Evolutionary conservation across 2,329 filamentous ascomycete species (phyloP), one percentile per base, ranked within the genome.

Genomic region (Pseudogymnoascus sp.): DNA sequence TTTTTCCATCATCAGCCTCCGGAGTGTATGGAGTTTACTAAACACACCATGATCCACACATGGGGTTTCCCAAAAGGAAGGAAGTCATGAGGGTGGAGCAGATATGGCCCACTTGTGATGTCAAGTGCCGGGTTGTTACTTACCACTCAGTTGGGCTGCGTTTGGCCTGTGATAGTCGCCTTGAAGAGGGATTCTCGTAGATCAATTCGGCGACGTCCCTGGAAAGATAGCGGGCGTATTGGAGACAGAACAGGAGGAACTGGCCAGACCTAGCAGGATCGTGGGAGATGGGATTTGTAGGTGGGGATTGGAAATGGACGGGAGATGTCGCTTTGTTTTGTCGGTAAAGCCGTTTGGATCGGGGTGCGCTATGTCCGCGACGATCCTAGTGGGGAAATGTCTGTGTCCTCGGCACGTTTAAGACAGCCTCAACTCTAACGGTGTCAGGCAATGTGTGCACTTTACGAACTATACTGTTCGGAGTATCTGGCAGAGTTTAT

Each of bases 81-180:
- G 29, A 55, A 21, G 48, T 55, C 29, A 55, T 55, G 48, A 21
- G 31, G 48, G 48, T 55, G 48, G 29, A 55, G 48, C 29, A 33
- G 48, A 55, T 55, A 55, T 55, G 48, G 48, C 29, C 48, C 48
- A 55, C 48, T 55, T 55, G 29, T 55, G 48, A 55, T 55, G 29
- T 33, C 48, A 55, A 55, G 48, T 55, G 29, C 48, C 48, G 48
- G 29, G 15, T 55, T 21, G 33, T n/a, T 12, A 55, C 48, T 55
- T 55, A 55, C 48, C 48, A 55, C n/a, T 33, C 13, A 35, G 48
- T 21, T 55, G 48, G 29, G 48, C 29, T 55, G 8, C 15, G 48
- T 55, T 55, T 55, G 29, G 48, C 48, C 10, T 33, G 48, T 55
- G 48, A 55, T 55, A 55, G 48, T 17, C 48, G 48, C 48, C 29